Evolutionary conservation across 2,329 filamentous ascomycete species (phyloP).

Genomic region (Talaromyces marneffei): DNA sequence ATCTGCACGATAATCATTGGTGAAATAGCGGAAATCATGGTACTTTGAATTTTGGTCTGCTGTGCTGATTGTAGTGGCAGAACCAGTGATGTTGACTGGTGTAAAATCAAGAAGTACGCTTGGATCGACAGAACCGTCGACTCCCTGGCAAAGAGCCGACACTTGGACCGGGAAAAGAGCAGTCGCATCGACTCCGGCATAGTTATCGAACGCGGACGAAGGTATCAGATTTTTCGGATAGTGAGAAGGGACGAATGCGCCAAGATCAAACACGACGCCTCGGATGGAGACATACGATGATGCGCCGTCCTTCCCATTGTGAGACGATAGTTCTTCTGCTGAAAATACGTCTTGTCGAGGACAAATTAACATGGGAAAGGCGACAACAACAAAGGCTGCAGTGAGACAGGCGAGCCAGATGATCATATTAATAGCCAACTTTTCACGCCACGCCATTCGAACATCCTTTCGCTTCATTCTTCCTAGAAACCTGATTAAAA

Average conservation of each 20-base stretch:
- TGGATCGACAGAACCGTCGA: slow-evolving; percentile 58
- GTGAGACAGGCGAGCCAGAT: slow-evolving; percentile 83
- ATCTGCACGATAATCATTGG: slow-evolving; percentile 73
- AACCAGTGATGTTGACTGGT: slow-evolving; percentile 66
- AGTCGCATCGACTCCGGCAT: slow-evolving; percentile 83
- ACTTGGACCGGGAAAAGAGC: slow-evolving; percentile 90
- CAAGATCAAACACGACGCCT: slow-evolving; percentile 81
- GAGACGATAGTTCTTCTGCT: slow-evolving; percentile 64
- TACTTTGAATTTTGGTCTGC: slow-evolving; percentile 71
- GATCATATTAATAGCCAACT: slow-evolving; percentile 93
- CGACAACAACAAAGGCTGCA: slow-evolving; percentile 82
- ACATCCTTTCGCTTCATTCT: slow-evolving; percentile 90
- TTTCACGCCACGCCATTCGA: slow-evolving; percentile 89
- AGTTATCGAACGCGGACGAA: slow-evolving; percentile 62
- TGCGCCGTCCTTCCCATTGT: slow-evolving; percentile 64
- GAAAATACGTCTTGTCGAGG: slow-evolving; percentile 87
- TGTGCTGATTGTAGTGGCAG: slow-evolving; percentile 57
- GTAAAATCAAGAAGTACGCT: slow-evolving; percentile 81
- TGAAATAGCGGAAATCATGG: slow-evolving; percentile 86
- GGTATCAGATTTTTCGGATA: slow-evolving; percentile 64
- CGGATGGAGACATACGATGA: slow-evolving; percentile 73
- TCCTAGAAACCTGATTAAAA: slow-evolving; percentile 68
- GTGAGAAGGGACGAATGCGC: slow-evolving; percentile 65
- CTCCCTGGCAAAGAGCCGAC: slow-evolving; percentile 79
- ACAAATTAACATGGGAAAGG: slow-evolving; percentile 82